Evolutionary conservation across 2,329 filamentous ascomycete species (phyloP).

Genomic region (Sporothrix phasma): DNA sequence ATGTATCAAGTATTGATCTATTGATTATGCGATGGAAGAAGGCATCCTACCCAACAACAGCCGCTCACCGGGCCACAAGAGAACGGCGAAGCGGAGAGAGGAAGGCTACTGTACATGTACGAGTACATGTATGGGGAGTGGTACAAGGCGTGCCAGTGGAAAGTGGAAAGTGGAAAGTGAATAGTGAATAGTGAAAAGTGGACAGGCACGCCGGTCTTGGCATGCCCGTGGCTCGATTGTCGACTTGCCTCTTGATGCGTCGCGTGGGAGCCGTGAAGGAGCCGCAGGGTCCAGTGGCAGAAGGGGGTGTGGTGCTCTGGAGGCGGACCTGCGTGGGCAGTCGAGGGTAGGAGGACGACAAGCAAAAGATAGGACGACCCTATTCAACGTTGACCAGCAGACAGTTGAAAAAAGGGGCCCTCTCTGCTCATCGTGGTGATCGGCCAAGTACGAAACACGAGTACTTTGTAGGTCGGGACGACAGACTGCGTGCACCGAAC

Average conservation of each 20-base stretch:
- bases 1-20: too few species aligned
- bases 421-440: not conserved
- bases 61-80: not conserved
- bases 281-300: not conserved
- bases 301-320: not conserved
- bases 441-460: not conserved
- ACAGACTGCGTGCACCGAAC: not conserved
- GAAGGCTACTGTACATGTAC: too few species aligned
- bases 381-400: not conserved
- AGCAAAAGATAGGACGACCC: not conserved
- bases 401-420: not conserved
- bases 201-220: not conserved
- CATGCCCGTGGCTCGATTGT: conserved; percentile 10
- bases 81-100: not conserved
- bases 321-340: not conserved
- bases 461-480: too few species aligned
- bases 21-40: too few species aligned
- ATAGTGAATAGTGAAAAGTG: not conserved
- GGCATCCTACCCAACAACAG: too few species aligned
- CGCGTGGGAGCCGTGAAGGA: not conserved
- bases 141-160: too few species aligned
- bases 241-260: not conserved
- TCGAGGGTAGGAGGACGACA: not conserved
- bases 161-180: not conserved
- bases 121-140: too few species aligned